phyloP scores from a whole-genome alignment of 2,329 filamentous ascomycete genomes.

The Pyricularia grisea region DNA sequence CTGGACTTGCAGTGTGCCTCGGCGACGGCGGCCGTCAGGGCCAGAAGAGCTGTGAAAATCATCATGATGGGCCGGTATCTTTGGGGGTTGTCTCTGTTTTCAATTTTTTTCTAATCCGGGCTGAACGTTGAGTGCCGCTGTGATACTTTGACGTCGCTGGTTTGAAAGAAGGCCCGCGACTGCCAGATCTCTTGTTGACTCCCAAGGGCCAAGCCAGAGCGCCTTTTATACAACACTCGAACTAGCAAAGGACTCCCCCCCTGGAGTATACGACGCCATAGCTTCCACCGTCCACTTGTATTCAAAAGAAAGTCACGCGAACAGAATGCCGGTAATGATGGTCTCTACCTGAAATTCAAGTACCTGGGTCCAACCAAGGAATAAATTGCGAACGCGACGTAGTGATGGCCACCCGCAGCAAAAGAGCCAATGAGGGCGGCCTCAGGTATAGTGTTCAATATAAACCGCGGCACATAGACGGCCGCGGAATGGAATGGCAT shows the following conservation, averaged over 20 bases:
- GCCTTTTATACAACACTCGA: not conserved
- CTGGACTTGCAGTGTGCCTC: constrained; percentile 27
- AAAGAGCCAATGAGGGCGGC: not conserved
- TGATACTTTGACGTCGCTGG: not conserved
- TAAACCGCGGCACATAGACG: not conserved
- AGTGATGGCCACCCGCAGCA: not conserved
- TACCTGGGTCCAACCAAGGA: not conserved
- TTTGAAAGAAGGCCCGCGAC: not conserved
- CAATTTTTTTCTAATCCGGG: not conserved
- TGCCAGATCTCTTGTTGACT: not conserved
- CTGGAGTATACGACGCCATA: not conserved
- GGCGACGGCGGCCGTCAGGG: constrained; percentile 16
- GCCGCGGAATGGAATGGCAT: not conserved
- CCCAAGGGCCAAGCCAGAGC: not conserved
- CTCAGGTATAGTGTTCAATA: not conserved
- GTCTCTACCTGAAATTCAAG: not conserved
- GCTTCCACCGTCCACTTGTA: not conserved
- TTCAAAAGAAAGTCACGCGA: not conserved
- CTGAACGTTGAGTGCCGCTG: not conserved
- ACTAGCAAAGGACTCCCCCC: not conserved
- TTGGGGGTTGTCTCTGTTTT: not conserved
- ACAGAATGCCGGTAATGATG: not conserved
- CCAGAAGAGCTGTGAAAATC: constrained; percentile 15
- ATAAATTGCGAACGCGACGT: not conserved
- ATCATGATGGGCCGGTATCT: constrained; percentile 9